Evolutionary conservation across 768 basidiomycete genomes (phyloP), one percentile per base, ranked within the genome.

Genomic region (Trametes villosa): DNA sequence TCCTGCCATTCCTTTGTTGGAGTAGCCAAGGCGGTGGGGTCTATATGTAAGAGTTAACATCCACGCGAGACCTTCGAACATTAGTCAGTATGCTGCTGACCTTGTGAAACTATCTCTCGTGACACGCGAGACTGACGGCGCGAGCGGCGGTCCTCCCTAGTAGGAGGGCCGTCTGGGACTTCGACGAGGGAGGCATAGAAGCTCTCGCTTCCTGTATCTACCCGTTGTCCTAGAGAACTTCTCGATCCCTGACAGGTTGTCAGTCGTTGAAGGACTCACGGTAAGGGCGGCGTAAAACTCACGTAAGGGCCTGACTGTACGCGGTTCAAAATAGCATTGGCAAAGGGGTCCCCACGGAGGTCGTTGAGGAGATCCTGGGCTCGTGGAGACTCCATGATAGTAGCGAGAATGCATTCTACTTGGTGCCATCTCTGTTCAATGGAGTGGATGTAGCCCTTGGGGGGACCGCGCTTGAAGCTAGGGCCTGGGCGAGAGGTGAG

Each of bases 381-480:
- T 58, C 86, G 77, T 18, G 82, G 77, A 59, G 88, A 90, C 66
- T 88, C 84, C 50, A 95, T 79, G 52, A 96, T 80, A 13, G 89
- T 87, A 34, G 92, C 94, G 6, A 96, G 79, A n/a, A 96, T 76
- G 13, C 92, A 90, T 74, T 96, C 94, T 67, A 95, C 90, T 70
- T 94, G 91, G 67, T 96, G 94, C 86, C 94, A 90, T 67, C 93
- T 76, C 60, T 91, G 89, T 75, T 96, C 94, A 52, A 96, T 94
- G 38, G 93, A 93, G 71, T 94, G 91, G 50, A 96, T 94, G 71
- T 96, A 96, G 20, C 94, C 94, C 69, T 92, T 92, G 7, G 91
- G 91, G 11, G 90, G 90, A 11, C 92, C 93, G 9, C 92, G 87
- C 70, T 89, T 90, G 72, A 88, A 88, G 68, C 87, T 90, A 0